A percentile compares a stretch with the other conserved stretches of the same genome.
Evolutionary conservation across 2,329 filamentous ascomycete species (phyloP).

Genomic region (Ustilaginoidea virens): DNA sequence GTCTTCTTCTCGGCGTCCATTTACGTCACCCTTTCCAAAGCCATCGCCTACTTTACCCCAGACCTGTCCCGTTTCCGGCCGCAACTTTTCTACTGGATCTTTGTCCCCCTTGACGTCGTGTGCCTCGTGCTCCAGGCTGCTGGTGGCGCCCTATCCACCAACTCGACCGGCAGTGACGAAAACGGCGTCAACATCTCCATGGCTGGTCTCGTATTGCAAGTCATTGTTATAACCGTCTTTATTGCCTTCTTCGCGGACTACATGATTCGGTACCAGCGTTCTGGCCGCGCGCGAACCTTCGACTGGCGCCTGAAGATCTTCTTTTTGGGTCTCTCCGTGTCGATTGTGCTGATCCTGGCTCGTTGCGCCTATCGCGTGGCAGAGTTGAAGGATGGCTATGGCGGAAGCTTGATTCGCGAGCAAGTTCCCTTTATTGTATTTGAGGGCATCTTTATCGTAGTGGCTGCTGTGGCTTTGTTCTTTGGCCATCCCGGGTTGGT

Average conservation of each 20-base stretch:
- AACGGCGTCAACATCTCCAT: constrained; percentile 23
- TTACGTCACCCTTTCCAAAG: constrained; percentile 42
- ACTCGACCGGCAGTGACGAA: constrained; percentile 21
- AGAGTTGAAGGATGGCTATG: constrained; percentile 49
- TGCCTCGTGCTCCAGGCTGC: constrained; percentile 41
- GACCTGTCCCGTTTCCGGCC: constrained; percentile 28
- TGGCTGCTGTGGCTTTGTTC: constrained; percentile 21
- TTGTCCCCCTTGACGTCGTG: constrained; percentile 39
- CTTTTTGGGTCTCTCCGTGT: constrained; percentile 32
- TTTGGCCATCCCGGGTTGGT: constrained; percentile 27
- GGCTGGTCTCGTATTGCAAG: constrained; percentile 43
- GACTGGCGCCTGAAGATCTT: constrained; percentile 25
- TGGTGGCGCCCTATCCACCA: constrained; percentile 37
- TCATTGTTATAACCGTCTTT: constrained; percentile 39
- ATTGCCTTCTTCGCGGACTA: constrained; percentile 32
- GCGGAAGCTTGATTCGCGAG: constrained; percentile 35
- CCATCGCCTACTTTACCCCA: constrained; percentile 23
- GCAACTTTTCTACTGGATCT: constrained; percentile 28
- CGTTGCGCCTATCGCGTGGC: constrained; percentile 49
- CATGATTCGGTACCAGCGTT: constrained; percentile 25
- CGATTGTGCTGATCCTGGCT: constrained; percentile 44
- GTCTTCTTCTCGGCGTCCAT: constrained; percentile 44
- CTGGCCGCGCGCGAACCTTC: constrained; percentile 10
- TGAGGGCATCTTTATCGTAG: constrained; percentile 27
- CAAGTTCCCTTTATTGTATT: constrained; percentile 36